Base-by-base conservation (phyloP, 176 grass and related monocot species). In the Triticum urartu region DNA sequence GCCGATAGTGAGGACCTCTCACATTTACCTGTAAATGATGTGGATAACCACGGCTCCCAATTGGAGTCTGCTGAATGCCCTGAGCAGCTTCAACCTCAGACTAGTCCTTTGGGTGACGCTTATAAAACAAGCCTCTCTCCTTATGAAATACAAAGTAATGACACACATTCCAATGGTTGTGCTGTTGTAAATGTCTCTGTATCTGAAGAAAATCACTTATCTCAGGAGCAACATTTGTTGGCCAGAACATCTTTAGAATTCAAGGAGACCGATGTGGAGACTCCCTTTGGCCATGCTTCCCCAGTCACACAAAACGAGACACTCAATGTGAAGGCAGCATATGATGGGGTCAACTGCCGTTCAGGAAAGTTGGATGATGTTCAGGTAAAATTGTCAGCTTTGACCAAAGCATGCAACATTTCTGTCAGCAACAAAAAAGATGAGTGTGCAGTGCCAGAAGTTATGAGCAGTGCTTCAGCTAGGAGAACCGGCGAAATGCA, bases 141-240 rank as follows among this genome's bases (percentile, higher is more conserved):
- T 76, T 87, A 15, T 70, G 50, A 24, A 73, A 68, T 35, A 79
- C 84, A 85, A 82, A 85, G 38, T n/a, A 79, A 85, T 14, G 64
- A 1, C 54, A 74, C 67, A 83, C 42, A 73, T 73, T 83, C 73
- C 79, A 83, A 71, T 73, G 52, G 17, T 71, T 70, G 34, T 64
- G 24, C 71, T 90, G 54, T 64, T 82, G 71, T 14, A 63, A 38
- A 47, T 66, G 20, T 42, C 17, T 64, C 58, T 61, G 30, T 68
- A 75, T 75, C 67, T 75, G 35, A 28, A 66, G 85, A 87, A 48
- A 91, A 79, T 0, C 25, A 79, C 58, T 66, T 73, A 38, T 38
- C 74, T 42, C 89, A 75, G 47, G 68, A 80, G 62, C 89, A 69
- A 59, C 59, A 76, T 91, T 85, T 88, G 72, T 73, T 47, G 58